Evolutionary conservation across 805 yeast species (phyloP).

Genomic region (Trichomonascus vanleenenianus): DNA sequence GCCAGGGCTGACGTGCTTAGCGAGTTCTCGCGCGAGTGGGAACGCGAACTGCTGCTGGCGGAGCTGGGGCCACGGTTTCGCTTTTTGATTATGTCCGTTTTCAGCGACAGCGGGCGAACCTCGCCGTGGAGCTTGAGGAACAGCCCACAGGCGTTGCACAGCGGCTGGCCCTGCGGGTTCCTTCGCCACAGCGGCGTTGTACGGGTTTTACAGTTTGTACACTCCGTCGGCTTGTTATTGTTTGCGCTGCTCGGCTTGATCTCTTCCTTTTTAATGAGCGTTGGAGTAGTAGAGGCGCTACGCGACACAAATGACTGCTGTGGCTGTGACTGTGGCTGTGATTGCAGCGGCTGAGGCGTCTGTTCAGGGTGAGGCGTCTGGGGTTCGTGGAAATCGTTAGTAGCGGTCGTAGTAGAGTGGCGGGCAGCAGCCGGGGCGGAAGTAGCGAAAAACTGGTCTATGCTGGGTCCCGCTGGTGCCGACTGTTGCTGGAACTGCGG

Average conservation of each 20-base stretch:
- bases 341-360: too few species aligned
- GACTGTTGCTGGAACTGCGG: too few species aligned
- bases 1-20: slow-evolving; percentile 2
- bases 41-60: neutral
- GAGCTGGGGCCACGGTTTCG: slow-evolving; percentile 52
- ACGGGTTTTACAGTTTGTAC: slow-evolving; percentile 85
- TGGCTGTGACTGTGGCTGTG: slow-evolving; percentile 6
- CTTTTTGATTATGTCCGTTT: slow-evolving; percentile 89
- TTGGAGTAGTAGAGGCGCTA: neutral
- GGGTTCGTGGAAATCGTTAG: too few species aligned
- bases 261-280: neutral
- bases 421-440: neutral
- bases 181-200: slow-evolving; percentile 96
- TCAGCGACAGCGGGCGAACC: slow-evolving; percentile 86
- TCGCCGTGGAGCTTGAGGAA: slow-evolving; percentile 91
- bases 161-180: slow-evolving; percentile 86
- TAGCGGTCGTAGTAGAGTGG: neutral
- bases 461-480: too few species aligned
- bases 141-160: slow-evolving; percentile 95
- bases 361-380: too few species aligned
- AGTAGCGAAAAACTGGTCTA: too few species aligned
- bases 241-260: neutral
- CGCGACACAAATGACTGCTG: slow-evolving; percentile 1
- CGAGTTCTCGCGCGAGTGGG: slow-evolving; percentile 11
- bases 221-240: slow-evolving; percentile 27